Conservation (phyloP, 2,329 filamentous ascomycete species). For the Trichocomaceae sp. region DNA sequence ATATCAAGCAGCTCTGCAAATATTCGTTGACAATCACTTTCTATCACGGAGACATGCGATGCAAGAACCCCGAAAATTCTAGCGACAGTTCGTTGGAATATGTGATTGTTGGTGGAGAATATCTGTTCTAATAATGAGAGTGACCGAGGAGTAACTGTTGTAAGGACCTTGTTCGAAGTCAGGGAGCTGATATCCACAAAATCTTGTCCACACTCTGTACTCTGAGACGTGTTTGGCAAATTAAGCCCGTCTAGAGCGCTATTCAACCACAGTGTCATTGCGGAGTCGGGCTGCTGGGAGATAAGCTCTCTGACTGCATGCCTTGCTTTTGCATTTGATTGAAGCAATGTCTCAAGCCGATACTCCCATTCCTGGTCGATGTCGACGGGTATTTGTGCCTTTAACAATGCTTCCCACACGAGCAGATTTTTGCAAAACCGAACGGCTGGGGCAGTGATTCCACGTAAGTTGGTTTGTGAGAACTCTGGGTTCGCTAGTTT, state of each 20-base stretch:
- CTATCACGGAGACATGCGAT: slow-evolving; percentile 50
- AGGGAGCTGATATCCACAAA: slow-evolving; percentile 52
- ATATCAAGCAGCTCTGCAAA: slow-evolving; percentile 44
- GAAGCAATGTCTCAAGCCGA: slow-evolving; percentile 65
- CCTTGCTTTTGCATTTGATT: slow-evolving; percentile 61
- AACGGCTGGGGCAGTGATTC: slow-evolving; percentile 62
- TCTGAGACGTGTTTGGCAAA: slow-evolving; percentile 33
- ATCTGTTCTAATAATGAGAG: slow-evolving; percentile 54
- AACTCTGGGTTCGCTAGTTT: slow-evolving; percentile 23
- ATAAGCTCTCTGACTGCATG: slow-evolving; percentile 43
- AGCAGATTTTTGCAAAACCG: slow-evolving; percentile 61
- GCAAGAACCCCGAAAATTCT: slow-evolving; percentile 69
- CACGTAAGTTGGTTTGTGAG: slow-evolving; percentile 26
- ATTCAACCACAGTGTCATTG: slow-evolving; percentile 31
- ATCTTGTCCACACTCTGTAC: slow-evolving; percentile 42
- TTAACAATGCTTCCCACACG: slow-evolving; percentile 50
- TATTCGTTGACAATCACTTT: slow-evolving; percentile 37
- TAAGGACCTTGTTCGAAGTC: slow-evolving; percentile 48
- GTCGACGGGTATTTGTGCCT: slow-evolving; percentile 41
- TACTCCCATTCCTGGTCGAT: slow-evolving; percentile 79
- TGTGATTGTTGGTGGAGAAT: slow-evolving; percentile 61
- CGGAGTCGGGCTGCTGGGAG: slow-evolving; percentile 27
- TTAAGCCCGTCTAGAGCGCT: slow-evolving; percentile 42
- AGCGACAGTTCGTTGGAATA: slow-evolving; percentile 60
- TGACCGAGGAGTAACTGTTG: slow-evolving; percentile 44